Base-by-base conservation (phyloP, 805 yeast species). In the Komagataella kurtzmanii region DNA sequence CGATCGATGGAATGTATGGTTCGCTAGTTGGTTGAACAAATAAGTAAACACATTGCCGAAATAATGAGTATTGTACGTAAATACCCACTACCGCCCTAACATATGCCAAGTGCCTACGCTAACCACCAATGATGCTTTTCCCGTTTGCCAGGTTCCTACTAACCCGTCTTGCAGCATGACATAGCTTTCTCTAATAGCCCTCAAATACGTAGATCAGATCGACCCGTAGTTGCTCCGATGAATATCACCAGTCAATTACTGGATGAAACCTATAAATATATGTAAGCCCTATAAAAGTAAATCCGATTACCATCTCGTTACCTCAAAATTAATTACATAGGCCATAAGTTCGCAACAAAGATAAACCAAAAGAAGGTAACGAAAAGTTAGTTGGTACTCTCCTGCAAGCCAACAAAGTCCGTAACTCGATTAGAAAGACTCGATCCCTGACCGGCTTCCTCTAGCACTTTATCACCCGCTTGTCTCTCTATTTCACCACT, bases 401-500 rank as follows among this genome's bases (percentile, higher is more conserved):
- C 40, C 12, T 30, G 40, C 12, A 30, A n/a, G 40, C 40, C 4
- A 30, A 30, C 40, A 8, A 30, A 30, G 40, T 30, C 40, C 40
- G 40, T 30, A 2, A 30, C 40, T 14, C 40, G 40, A 30, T 30
- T 30, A 6, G 40, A 30, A 10, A 30, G 40, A 30, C 40, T 30
- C 12, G 40, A 30, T 10, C 40, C 40, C 40, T 30, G 40, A 30
- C 40, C 40, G 4, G 14, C 40, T 8, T 30, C 40, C 14, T 30
- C 40, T 14, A 30, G 40, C 5, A 30, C 40, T 14, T 30, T 30
- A 14, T 30, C 40, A 14, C 40, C 40, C 68, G 61, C 17, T 62
- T 50, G 64, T 63, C 62, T 49, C 50, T 72, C 76, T 54, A 70
- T 63, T 14, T 70, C 71, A 49, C 61, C 63, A 48, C 74, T 69